Evolutionary conservation across 176 grass and related monocot genomes (phyloP).

Genomic region (Triticum turgidum): DNA sequence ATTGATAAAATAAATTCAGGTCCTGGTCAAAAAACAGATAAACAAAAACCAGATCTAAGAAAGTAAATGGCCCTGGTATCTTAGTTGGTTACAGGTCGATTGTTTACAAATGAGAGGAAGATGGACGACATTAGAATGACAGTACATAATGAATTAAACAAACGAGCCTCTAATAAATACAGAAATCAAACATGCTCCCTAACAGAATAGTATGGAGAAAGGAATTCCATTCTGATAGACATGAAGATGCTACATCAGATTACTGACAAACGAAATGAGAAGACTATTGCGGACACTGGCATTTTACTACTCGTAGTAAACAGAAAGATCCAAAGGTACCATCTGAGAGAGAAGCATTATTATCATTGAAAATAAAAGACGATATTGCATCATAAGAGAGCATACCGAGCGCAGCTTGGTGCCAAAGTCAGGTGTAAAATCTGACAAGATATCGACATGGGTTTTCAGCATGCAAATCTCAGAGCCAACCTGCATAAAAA

Average conservation of each 20-base stretch:
- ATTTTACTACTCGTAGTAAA: background rate
- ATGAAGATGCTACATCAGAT: background rate
- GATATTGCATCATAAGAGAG: background rate
- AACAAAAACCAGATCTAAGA: background rate
- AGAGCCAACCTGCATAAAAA: constrained; percentile 44
- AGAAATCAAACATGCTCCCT: background rate
- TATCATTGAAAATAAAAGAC: background rate
- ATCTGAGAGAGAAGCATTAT: background rate
- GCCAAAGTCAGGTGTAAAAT: constrained; percentile 71
- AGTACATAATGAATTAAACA: background rate
- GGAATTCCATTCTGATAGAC: background rate
- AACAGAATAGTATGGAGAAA: background rate
- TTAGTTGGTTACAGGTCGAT: background rate
- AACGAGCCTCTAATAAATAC: background rate
- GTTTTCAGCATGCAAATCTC: constrained; percentile 72
- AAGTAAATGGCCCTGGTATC: background rate
- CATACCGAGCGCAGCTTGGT: constrained; percentile 57
- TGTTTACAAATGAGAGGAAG: background rate
- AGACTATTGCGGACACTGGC: background rate
- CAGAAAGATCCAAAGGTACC: background rate
- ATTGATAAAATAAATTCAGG: background rate
- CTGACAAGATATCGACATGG: constrained; percentile 77
- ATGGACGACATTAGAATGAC: background rate
- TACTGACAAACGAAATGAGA: background rate
- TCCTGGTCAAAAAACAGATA: background rate